Conservation (phyloP, 164 flowering plant genomes). For the Litsea cubeba region DNA sequence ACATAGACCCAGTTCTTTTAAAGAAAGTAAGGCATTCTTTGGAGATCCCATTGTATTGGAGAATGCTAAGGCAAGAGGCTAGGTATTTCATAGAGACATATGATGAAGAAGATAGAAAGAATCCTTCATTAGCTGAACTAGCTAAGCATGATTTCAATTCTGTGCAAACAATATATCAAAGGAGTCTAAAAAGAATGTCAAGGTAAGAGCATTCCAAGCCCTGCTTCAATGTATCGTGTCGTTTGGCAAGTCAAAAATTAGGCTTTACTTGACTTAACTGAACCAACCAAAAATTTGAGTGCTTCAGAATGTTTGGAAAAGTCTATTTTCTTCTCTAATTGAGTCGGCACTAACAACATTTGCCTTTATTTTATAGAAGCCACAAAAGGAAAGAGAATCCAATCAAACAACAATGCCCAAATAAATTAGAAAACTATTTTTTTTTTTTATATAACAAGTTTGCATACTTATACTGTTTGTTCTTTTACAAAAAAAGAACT, state of each 20-base stretch:
- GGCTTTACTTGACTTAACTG: neutral
- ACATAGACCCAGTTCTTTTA: conserved; percentile 8
- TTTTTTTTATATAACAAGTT: too few relatives aligned
- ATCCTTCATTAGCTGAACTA: conserved; percentile 22
- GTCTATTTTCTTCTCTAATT: neutral
- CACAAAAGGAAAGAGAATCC: too few relatives aligned
- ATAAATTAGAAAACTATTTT: too few relatives aligned
- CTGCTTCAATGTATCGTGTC: neutral
- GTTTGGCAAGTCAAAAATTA: neutral
- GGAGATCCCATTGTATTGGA: conserved; percentile 33
- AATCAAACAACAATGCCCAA: too few relatives aligned
- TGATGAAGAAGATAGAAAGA: conserved; percentile 4
- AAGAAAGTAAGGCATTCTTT: conserved; percentile 24
- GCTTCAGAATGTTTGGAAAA: neutral
- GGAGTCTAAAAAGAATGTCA: conserved; percentile 17
- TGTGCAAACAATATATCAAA: conserved; percentile 37
- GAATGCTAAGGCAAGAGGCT: conserved; percentile 29
- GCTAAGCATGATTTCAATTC: conserved; percentile 43
- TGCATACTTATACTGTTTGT: too few relatives aligned
- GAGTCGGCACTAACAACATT: too few relatives aligned
- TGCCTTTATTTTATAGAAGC: too few relatives aligned
- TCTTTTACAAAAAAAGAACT: too few relatives aligned
- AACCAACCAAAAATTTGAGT: too few relatives aligned
- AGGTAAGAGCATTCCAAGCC: neutral
- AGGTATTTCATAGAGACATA: conserved; percentile 26